Evolutionary conservation across 345 rosid genomes (phyloP).

Genomic region (Barbarea vulgaris): DNA sequence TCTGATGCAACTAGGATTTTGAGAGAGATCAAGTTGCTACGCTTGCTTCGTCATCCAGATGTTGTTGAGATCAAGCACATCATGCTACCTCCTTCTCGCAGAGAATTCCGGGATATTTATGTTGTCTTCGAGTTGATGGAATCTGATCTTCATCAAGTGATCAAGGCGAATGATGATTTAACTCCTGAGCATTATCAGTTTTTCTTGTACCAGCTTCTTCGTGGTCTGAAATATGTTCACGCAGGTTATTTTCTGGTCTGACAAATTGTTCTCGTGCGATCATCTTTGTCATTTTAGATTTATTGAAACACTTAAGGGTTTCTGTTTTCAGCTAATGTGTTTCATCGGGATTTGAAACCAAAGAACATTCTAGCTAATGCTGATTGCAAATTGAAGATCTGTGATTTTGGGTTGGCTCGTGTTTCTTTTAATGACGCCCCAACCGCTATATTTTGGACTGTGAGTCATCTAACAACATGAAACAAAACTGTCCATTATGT

Average conservation of each 20-base stretch:
- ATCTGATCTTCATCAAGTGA: constrained; percentile 98
- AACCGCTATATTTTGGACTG: constrained; percentile 97
- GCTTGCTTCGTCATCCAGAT: constrained; percentile 95
- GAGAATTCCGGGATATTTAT: constrained; percentile 92
- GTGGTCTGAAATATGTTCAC: constrained; percentile 90
- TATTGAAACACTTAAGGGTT: constrained; percentile 1
- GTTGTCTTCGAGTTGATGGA: constrained; percentile 98
- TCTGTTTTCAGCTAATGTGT: constrained; percentile 78
- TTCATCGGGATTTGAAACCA: constrained; percentile 97
- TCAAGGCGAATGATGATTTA: constrained; percentile 93
- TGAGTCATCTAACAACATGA: constrained; percentile 46
- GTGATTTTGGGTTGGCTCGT: constrained; percentile 99
- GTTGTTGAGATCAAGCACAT: constrained; percentile 92
- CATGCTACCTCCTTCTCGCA: constrained; percentile 96
- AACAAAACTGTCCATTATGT: not conserved
- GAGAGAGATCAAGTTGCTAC: constrained; percentile 91
- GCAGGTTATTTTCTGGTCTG: constrained; percentile 55
- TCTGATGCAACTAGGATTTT: constrained; percentile 97
- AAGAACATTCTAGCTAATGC: constrained; percentile 99
- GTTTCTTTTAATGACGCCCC: constrained; percentile 97
- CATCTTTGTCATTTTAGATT: not conserved
- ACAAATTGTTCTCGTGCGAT: constrained; percentile 1
- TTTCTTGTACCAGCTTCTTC: constrained; percentile 97
- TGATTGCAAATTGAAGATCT: constrained; percentile 96
- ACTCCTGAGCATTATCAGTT: constrained; percentile 97